phyloP scores from a whole-genome alignment of 257 asterid genomes.

The Verbascum thapsus region DNA sequence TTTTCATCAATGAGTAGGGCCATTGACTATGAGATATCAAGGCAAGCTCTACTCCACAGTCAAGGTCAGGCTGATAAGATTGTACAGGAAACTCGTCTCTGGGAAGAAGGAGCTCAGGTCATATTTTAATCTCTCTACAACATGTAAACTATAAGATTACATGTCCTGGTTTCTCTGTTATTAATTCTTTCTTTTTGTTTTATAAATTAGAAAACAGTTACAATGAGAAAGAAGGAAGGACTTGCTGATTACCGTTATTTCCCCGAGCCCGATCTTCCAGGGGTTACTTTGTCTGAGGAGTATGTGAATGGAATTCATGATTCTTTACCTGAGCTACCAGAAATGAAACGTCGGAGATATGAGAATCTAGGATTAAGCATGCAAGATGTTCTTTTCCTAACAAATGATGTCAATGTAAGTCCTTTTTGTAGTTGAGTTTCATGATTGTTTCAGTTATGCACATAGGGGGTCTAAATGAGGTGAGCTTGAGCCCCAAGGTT shows the following conservation, averaged over 20 bases:
- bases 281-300: slow-evolving; percentile 68
- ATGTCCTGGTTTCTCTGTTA: background rate
- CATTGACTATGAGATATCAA: slow-evolving; percentile 85
- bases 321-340: slow-evolving; percentile 95
- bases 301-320: slow-evolving; percentile 53
- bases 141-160: background rate
- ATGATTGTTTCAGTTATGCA: background rate
- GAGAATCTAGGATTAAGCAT: slow-evolving; percentile 84
- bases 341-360: slow-evolving; percentile 83
- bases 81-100: slow-evolving; percentile 95
- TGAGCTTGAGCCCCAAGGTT: too few relatives aligned
- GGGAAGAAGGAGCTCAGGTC: slow-evolving; percentile 99
- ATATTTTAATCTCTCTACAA: slow-evolving; percentile 28
- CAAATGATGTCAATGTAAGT: slow-evolving; percentile 75
- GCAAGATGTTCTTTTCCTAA: slow-evolving; percentile 96
- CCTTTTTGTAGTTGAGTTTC: too few relatives aligned
- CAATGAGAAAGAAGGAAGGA: slow-evolving; percentile 99
- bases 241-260: slow-evolving; percentile 95
- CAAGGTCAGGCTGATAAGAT: slow-evolving; percentile 82
- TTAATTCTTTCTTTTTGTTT: slow-evolving; percentile 28
- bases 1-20: slow-evolving; percentile 93
- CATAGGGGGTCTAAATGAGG: too few relatives aligned
- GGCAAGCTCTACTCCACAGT: slow-evolving; percentile 80
- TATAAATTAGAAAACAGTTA: slow-evolving; percentile 76
- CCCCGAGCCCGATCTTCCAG: slow-evolving; percentile 99